Conservation (phyloP, 1,284 basidiomycete genomes). For the Nidula niveotomentosa region DNA sequence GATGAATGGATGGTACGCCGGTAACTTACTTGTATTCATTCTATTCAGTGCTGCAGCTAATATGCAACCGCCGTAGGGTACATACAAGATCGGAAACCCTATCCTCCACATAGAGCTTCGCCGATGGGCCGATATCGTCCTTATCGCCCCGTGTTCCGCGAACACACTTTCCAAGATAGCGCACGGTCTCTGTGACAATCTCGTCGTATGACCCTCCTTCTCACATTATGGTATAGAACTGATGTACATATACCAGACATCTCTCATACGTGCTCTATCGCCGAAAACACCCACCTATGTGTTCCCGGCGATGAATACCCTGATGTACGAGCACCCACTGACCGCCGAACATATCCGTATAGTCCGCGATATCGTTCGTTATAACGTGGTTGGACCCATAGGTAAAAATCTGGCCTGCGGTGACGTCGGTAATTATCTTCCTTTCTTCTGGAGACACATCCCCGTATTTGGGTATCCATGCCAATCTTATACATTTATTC, state of each 20-base stretch:
- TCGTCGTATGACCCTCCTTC: constrained; percentile 58
- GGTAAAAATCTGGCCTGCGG: constrained; percentile 90
- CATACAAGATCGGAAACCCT: constrained; percentile 81
- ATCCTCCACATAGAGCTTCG: constrained; percentile 97
- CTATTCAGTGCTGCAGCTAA: not conserved
- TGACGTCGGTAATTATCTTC: constrained; percentile 68
- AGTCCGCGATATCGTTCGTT: constrained; percentile 74
- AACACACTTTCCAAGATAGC: constrained; percentile 95
- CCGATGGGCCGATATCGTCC: constrained; percentile 94
- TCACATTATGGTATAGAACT: not conserved
- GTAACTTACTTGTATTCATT: constrained; percentile 4
- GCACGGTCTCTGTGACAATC: constrained; percentile 87
- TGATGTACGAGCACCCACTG: constrained; percentile 96
- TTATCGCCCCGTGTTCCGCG: constrained; percentile 93
- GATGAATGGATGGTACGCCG: constrained; percentile 87
- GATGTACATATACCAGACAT: constrained; percentile 57
- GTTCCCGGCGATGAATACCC: constrained; percentile 98
- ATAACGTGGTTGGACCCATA: constrained; percentile 84
- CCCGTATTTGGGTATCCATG: not conserved
- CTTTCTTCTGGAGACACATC: not conserved
- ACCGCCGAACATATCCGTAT: constrained; percentile 80
- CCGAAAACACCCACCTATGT: constrained; percentile 83
- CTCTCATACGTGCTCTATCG: constrained; percentile 83
- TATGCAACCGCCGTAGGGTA: constrained; percentile 31
- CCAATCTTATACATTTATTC: not conserved